Conservation (phyloP, 176 grass and related monocot genomes). For the Zizania latifolia region DNA sequence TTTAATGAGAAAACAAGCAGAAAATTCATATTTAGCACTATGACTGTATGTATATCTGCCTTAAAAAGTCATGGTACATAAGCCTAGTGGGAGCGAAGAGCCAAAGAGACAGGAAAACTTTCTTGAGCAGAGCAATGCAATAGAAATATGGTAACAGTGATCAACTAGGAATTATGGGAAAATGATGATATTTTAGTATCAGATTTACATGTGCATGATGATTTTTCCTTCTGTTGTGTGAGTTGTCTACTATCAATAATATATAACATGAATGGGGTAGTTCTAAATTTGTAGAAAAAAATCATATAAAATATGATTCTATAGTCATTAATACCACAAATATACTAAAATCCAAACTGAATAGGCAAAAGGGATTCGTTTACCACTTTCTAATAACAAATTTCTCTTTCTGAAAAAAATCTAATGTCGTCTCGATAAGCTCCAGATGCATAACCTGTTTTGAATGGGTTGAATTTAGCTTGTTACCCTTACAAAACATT, state of each 20-base stretch:
- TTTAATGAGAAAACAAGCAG: neutral
- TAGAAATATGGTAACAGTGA: neutral
- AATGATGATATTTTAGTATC: neutral
- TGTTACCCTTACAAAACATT: neutral
- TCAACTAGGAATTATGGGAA: neutral
- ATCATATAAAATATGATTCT: neutral
- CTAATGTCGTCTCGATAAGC: neutral
- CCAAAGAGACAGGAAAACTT: no score
- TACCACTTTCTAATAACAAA: neutral
- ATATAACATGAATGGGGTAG: no score
- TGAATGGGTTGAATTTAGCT: neutral
- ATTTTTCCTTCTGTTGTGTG: neutral
- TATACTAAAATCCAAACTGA: neutral
- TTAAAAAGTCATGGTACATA: neutral
- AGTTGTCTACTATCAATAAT: neutral
- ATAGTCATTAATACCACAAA: neutral
- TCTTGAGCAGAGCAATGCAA: no score
- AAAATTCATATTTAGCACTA: neutral
- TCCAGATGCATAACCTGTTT: neutral
- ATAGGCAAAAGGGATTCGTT: neutral
- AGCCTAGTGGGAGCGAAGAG: no score
- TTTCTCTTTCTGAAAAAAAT: neutral
- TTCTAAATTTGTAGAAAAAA: neutral
- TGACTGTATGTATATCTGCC: neutral
- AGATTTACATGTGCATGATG: neutral